Evolutionary conservation across 2,329 filamentous ascomycete genomes (phyloP).

Genomic region (Claviceps paspali): DNA sequence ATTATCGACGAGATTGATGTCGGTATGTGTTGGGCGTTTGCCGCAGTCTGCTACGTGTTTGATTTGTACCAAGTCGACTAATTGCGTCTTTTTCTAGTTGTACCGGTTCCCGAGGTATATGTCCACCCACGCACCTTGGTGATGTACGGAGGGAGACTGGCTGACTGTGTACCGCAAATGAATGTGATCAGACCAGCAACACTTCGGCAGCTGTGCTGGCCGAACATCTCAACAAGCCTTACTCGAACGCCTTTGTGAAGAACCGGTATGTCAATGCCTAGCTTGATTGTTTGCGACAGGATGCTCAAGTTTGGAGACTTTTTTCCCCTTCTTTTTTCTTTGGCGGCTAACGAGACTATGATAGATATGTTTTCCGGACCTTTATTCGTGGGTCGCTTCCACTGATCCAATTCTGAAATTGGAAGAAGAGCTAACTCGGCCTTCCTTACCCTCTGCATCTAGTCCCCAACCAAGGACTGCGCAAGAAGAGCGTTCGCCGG

Average conservation of each 20-base stretch:
- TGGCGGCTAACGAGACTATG: not conserved
- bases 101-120: constrained; percentile 46
- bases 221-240: constrained; percentile 60
- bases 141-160: not conserved
- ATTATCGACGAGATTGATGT: constrained; percentile 64
- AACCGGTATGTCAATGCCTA: constrained; percentile 54
- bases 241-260: constrained; percentile 73
- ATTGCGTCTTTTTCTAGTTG: constrained; percentile 39
- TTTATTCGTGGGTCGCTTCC: constrained; percentile 7
- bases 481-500: constrained; percentile 71
- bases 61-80: not conserved
- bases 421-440: not conserved
- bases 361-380: constrained; percentile 4
- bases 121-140: not conserved
- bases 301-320: not conserved
- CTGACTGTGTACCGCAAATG: not conserved
- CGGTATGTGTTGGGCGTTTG: constrained; percentile 6
- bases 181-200: constrained; percentile 43
- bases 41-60: constrained; percentile 9
- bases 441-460: not conserved
- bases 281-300: constrained; percentile 32
- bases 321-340: too few relatives aligned
- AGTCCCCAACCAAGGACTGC: constrained; percentile 22
- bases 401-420: not conserved
- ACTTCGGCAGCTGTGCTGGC: constrained; percentile 66